Evolutionary conservation across 805 yeast genomes (phyloP).

Genomic region (Candida sithepensis): DNA sequence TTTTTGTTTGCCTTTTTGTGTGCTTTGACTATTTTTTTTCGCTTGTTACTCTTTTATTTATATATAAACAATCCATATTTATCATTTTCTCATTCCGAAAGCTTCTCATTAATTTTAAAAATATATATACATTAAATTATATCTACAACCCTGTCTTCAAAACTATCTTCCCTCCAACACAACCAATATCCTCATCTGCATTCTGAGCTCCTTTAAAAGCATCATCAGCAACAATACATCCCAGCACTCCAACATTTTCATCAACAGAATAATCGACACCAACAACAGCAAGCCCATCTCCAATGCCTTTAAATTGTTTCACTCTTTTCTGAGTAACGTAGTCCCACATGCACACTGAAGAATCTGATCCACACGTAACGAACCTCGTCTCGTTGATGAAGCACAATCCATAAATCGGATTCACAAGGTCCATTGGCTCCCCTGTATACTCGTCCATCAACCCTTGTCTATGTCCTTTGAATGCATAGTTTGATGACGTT

Average conservation of each 20-base stretch:
- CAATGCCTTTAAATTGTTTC: conserved; percentile 23
- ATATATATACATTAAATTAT: background rate
- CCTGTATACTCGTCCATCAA: conserved; percentile 12
- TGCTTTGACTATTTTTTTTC: background rate
- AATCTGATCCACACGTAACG: conserved; percentile 29
- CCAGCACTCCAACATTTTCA: conserved; percentile 20
- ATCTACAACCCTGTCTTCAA: background rate
- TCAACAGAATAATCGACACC: conserved; percentile 13
- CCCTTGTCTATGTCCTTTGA: conserved; percentile 68
- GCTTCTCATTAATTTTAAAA: background rate
- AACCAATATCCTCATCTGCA: background rate
- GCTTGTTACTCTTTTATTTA: conserved; percentile 1
- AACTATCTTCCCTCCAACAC: background rate
- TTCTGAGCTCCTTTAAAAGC: conserved; percentile 26
- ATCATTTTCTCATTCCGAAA: background rate
- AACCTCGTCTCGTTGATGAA: conserved; percentile 16
- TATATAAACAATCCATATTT: conserved; percentile 2
- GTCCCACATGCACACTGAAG: conserved; percentile 32
- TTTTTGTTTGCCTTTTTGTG: background rate
- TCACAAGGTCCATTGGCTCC: conserved; percentile 18
- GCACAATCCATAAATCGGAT: conserved; percentile 23
- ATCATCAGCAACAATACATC: conserved; percentile 42
- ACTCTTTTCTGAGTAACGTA: conserved; percentile 25
- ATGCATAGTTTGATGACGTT: conserved; percentile 60
- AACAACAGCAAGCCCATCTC: conserved; percentile 13